Base-by-base conservation (phyloP, 2,329 filamentous ascomycete species). In the Harringtonia aguacate region DNA sequence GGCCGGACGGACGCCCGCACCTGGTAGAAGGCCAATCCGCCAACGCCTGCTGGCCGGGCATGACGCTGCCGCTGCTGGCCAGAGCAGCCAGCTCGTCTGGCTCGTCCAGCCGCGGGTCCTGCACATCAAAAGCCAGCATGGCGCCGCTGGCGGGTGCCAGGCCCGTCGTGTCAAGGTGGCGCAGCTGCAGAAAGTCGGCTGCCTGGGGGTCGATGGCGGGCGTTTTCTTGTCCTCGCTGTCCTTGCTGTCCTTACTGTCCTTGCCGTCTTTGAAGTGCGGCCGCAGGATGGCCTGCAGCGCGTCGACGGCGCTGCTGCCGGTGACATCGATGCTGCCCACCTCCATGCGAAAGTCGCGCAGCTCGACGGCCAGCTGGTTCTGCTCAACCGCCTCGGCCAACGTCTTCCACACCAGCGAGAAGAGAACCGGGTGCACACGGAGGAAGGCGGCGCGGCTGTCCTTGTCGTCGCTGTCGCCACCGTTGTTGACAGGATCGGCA, bases 51-150 rank as follows among this genome's bases (percentile, higher is more conserved):
- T 36, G 61, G 39, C 82, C 66, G 7, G 84, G 65, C 12, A 89
- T 62, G 4, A 56, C 54, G 28, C 60, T 51, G 3, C 58, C 48
- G 10, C 56, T 53, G 10, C 68, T 60, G 29, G 61, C 53, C n/a
- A 65, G 58, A 21, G 74, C 57, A 35, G 70, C 73, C 41, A 27
- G 13, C 10, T 73, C 72, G 2, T 85, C 83, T 10, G 89, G 89
- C 57, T 88, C 83, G 46, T 75, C 72, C 15, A 97, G 71, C 9
- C 90, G 81, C 27, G 90, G 88, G 57, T 98, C 92, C 43, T 79
- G 72, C 4, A 84, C 68, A 3, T 78, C 70, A 58, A 97, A 92
- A 0, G 75, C 70, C 4, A 97, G 65, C 4, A 92, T 59, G 2
- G 82, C 73, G 43, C 84, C 81, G 17, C 68, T 59, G 4, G 89